Conservation (phyloP, 768 basidiomycete genomes). For the Tulasnella calospora region DNA sequence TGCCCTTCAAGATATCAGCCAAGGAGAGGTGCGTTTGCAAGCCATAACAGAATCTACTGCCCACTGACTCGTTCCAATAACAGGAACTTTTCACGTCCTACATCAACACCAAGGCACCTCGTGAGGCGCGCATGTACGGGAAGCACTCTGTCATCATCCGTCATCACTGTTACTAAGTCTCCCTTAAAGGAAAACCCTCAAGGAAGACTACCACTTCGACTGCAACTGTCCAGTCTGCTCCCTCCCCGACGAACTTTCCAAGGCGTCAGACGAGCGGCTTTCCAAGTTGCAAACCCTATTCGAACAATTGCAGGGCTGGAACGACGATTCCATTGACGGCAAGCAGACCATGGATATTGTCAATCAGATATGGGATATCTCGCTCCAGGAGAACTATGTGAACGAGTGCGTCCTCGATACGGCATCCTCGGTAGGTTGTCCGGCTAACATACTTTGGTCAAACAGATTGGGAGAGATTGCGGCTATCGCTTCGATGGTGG, state of each 20-base stretch:
- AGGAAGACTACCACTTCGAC: conserved; percentile 51
- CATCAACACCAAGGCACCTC: conserved; percentile 50
- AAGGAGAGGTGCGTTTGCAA: conserved; percentile 45
- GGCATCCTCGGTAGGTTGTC: background rate
- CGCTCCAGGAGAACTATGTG: conserved; percentile 59
- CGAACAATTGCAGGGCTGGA: conserved; percentile 49
- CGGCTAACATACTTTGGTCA: background rate
- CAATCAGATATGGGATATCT: conserved; percentile 52
- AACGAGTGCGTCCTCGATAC: conserved; percentile 41
- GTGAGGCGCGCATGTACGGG: conserved; percentile 49
- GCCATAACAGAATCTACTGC: background rate
- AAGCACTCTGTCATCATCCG: background rate
- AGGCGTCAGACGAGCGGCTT: conserved; percentile 50
- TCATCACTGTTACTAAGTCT: conserved; percentile 7
- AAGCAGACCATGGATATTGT: conserved; percentile 47
- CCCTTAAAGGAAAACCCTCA: conserved; percentile 45
- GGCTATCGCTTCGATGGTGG: background rate
- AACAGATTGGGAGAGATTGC: background rate
- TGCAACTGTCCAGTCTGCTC: conserved; percentile 61
- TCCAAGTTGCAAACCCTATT: conserved; percentile 46
- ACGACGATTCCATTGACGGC: conserved; percentile 43
- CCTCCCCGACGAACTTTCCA: conserved; percentile 46
- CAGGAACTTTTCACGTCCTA: conserved; percentile 63
- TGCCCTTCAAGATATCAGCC: conserved; percentile 50
- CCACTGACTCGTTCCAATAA: too few species aligned